phyloP scores from a whole-genome alignment of 352 stramenopile species.

The Phytopythium vexans region DNA sequence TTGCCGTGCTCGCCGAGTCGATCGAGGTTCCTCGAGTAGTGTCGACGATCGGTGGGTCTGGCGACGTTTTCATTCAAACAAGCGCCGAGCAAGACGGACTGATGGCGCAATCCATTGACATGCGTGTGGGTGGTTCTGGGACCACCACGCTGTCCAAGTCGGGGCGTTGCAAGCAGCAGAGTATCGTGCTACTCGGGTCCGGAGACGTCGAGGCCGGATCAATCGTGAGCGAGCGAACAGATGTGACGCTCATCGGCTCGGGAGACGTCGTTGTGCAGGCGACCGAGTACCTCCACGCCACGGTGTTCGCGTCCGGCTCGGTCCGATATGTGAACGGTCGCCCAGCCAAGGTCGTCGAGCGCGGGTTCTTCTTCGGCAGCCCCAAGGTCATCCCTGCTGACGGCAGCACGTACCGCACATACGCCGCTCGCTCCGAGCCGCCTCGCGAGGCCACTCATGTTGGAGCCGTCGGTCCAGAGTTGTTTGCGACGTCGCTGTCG shows the following conservation, averaged over 20 bases:
- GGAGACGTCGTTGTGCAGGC: slow-evolving; percentile 40
- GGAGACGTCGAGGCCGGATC: slow-evolving; percentile 36
- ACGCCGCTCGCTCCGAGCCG: slow-evolving; percentile 3
- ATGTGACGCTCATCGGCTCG: slow-evolving; percentile 37
- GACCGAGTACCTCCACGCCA: slow-evolving; percentile 26
- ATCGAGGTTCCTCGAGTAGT: slow-evolving; percentile 16
- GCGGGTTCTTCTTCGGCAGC: slow-evolving; percentile 12
- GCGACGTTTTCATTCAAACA: slow-evolving; percentile 31
- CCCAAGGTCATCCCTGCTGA: slow-evolving; percentile 4
- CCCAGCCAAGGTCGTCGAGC: slow-evolving; percentile 28
- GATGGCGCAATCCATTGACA: slow-evolving; percentile 10
- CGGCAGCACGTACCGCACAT: slow-evolving; percentile 12
- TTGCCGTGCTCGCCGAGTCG: slow-evolving; percentile 22
- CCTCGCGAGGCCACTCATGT: slow-evolving; percentile 9
- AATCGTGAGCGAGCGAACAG: slow-evolving; percentile 34
- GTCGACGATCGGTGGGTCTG: slow-evolving; percentile 22
- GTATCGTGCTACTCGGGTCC: slow-evolving; percentile 26
- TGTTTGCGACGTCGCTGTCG: neutral
- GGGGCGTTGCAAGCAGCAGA: slow-evolving; percentile 25
- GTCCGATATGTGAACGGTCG: slow-evolving; percentile 29
- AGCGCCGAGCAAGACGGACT: slow-evolving; percentile 6
- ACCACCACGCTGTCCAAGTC: slow-evolving; percentile 30
- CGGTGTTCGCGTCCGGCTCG: slow-evolving; percentile 24
- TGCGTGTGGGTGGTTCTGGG: slow-evolving; percentile 27
- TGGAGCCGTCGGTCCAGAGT: neutral